A percentile compares a stretch with the other conserved stretches of the same genome.
phyloP scores from a whole-genome alignment of 2,329 filamentous ascomycete species.

The Botrytis pseudocinerea region DNA sequence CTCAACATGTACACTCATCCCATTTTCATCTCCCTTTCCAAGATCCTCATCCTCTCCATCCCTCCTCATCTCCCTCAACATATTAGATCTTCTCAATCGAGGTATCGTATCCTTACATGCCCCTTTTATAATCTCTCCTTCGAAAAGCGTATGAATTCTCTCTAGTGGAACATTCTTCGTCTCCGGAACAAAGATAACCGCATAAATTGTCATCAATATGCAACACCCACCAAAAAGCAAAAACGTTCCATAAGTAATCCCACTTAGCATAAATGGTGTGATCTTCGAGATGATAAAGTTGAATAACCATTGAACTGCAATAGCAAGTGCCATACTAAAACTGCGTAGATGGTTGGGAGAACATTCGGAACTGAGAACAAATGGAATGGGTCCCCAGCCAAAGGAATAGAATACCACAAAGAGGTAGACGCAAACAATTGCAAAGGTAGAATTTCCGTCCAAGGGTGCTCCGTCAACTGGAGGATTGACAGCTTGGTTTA shows the following conservation, averaged over 20 bases:
- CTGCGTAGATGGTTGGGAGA: slow-evolving; percentile 54
- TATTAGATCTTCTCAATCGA: slow-evolving; percentile 3
- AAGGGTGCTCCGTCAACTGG: slow-evolving; percentile 44
- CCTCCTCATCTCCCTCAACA: slow-evolving; percentile 16
- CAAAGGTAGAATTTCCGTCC: slow-evolving; percentile 51
- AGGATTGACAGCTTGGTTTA: slow-evolving; percentile 51
- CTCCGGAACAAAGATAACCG: slow-evolving; percentile 52
- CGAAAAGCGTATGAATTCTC: slow-evolving; percentile 46
- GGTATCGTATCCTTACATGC: slow-evolving; percentile 19
- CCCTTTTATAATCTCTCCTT: slow-evolving; percentile 13
- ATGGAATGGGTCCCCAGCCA: slow-evolving; percentile 68
- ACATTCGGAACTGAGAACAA: slow-evolving; percentile 71
- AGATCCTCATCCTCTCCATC: neutral
- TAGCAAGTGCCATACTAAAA: slow-evolving; percentile 57
- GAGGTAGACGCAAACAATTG: slow-evolving; percentile 68
- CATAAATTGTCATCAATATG: slow-evolving; percentile 21
- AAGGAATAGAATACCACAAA: slow-evolving; percentile 68
- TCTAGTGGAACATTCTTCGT: slow-evolving; percentile 70
- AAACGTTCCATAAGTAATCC: slow-evolving; percentile 34
- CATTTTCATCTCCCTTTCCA: neutral
- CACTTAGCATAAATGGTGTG: slow-evolving; percentile 32
- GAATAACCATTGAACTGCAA: slow-evolving; percentile 70
- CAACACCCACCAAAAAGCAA: slow-evolving; percentile 32
- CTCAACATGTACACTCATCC: neutral
- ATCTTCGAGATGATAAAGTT: slow-evolving; percentile 65